Evolutionary conservation across 2,329 filamentous ascomycete species (phyloP), one percentile per base, ranked within the genome.

Genomic region (Beauveria caledonica): DNA sequence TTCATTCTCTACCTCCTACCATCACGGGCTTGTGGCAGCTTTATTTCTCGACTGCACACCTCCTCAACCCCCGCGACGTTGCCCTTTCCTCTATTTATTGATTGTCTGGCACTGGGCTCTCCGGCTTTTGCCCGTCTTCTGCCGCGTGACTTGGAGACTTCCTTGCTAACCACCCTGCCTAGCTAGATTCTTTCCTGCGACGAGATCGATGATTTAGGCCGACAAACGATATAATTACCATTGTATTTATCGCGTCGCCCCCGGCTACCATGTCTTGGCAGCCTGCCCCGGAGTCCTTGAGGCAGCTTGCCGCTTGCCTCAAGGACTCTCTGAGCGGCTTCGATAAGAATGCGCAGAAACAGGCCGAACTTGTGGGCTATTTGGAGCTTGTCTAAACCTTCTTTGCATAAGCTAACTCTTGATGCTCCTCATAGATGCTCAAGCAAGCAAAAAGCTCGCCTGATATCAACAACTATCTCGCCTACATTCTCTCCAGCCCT

Each of bases 381-480:
- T 29, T 6, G 5, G 17, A 33, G 23, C 39, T 42, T 44, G 25
- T 45, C 21, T 39, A 15, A 13, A 40, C 53, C 51, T 61, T 64
- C 63, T 58, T 55, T 51, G 55, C 51, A 50, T 54, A 62, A 55
- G 55, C 67, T 70, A 63, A 70, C 66, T 62, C n/a, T n/a, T n/a
- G 15, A 3, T 10, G 9, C 7, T 57, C 53, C 61, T 53, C 63
- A 57, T 68, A 97, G 94, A 95, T 97, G 90, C 89, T 99, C 68
- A 81, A 85, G 66, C 89, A 96, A 77, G 94, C 93, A 63, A 95
- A 90, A 72, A 78, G 81, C 57, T 94, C 90, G 11, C 92, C 92
- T 53, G 93, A 97, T 73, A 90, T 97, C 79, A 93, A 95, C 79
- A 97, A 97, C 77, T 99, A 99, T 74, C 86, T 99, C 49, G 89